These are phyloP conservation scores for Gossypioides kirkii DNA, from an alignment of 345 rosid genomes.

Conservation along the genomic window DNA sequence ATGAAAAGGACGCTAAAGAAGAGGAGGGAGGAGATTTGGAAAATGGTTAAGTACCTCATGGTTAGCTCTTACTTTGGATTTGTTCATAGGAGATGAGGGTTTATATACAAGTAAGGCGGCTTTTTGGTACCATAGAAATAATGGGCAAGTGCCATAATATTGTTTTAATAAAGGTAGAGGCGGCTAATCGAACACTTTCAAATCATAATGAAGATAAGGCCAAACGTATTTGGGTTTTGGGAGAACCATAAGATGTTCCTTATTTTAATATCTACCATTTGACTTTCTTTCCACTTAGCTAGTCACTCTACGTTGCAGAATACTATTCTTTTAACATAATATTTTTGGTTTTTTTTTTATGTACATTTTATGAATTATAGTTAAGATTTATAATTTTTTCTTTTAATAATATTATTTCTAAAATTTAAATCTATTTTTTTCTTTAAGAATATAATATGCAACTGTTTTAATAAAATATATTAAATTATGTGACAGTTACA, in stretches of 20 bases:
- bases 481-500: too few relatives aligned
- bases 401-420: too few relatives aligned
- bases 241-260: too few relatives aligned
- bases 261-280: too few relatives aligned
- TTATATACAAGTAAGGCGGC: constrained; percentile 2
- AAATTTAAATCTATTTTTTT: accelerated
- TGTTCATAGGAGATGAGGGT: background rate
- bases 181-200: background rate
- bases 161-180: background rate
- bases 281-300: too few relatives aligned
- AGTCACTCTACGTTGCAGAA: too few relatives aligned
- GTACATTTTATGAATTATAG: too few relatives aligned
- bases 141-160: background rate
- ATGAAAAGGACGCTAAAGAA: constrained; percentile 9
- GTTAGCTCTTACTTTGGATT: background rate
- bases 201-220: background rate
- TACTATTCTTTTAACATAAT: too few relatives aligned
- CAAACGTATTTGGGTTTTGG: background rate
- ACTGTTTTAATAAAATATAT: too few relatives aligned
- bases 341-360: too few relatives aligned
- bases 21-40: background rate
- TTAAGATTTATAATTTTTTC: too few relatives aligned
- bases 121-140: background rate
- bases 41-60: constrained; percentile 6
- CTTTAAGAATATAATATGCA: too few relatives aligned